Evolutionary conservation across 2,329 filamentous ascomycete genomes (phyloP), one percentile per base, ranked within the genome.

Genomic region (Blastomyces parvus): DNA sequence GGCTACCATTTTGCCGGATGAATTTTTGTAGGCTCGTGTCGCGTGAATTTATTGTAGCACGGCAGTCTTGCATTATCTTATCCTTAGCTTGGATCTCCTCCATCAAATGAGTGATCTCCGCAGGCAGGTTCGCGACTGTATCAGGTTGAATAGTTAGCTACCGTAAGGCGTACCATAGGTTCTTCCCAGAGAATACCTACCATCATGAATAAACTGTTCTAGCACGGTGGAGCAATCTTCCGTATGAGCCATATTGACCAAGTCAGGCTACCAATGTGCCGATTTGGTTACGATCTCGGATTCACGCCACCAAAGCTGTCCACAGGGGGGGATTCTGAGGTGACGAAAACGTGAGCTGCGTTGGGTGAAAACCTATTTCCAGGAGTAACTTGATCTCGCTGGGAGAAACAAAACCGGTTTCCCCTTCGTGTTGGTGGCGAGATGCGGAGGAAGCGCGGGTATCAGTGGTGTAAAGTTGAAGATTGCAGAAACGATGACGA

Each of bases 21-120:
- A 85, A 86, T 69, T 86, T 87, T 68, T 88, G 85, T n/a, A 88
- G 76, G 63, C 82, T 84, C 62, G 74, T 77, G 67, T 88, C 85
- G 56, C 84, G 83, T 42, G 80, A 80, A 64, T 80, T 79, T 70
- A 87, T 86, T 17, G 79, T 77, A n/a, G 79, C 74, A 55, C 80
- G 79, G 68, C 81, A 82, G 63, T 86, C 83, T 66, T 83, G 79
- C 62, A 87, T 84, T 59, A 81, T 78, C 63, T 81, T 79, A 67
- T 88, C 85, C 70, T 88, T 88, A 65, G 84, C 85, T 68, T 85
- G 81, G 53, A 87, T 85, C 69, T 88, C 85, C 69, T 88, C 85
- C 72, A 87, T 84, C 63, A 88, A 75, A 75, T 87, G 85, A 11
- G 81, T 83, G 58, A 88, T 84, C 70, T 88, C 85, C 1, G 83